phyloP scores from a whole-genome alignment of 2,329 filamentous ascomycete genomes.

The Claviceps pusilla region DNA sequence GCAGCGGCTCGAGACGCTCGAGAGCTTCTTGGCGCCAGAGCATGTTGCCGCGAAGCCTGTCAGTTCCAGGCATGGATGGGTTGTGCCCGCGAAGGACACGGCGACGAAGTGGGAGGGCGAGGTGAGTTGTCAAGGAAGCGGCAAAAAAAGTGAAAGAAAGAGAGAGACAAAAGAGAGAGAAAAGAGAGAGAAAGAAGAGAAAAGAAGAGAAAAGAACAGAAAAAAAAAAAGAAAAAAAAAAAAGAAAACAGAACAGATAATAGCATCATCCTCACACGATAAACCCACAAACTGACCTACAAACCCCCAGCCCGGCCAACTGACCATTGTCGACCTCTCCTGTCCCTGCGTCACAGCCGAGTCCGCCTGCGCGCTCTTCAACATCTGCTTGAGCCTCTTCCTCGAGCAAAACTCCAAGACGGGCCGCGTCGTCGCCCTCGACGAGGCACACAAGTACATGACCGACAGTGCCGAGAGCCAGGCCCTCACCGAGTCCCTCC shows the following conservation, averaged over 20 bases:
- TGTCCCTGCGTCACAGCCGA: constrained; percentile 55
- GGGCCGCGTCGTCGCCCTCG: constrained; percentile 51
- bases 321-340: constrained; percentile 48
- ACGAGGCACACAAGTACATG: constrained; percentile 71
- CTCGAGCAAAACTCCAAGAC: constrained; percentile 31
- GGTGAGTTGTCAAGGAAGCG: too few species aligned
- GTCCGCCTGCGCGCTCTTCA: constrained; percentile 57
- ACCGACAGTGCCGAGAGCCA: constrained; percentile 35
- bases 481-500: constrained; percentile 45
- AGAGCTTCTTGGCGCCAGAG: constrained; percentile 35
- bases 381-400: constrained; percentile 54
- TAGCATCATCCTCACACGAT: not conserved
- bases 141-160: too few species aligned
- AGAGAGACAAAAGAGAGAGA: too few species aligned
- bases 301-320: constrained; percentile 13
- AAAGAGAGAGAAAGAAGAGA: too few species aligned
- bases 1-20: constrained; percentile 28
- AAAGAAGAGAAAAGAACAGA: not conserved
- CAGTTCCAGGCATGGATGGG: not conserved
- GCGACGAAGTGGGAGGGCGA: constrained; percentile 9
- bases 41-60: constrained; percentile 5
- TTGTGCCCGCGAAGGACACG: not conserved
- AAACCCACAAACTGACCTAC: too few species aligned
- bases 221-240: not conserved
- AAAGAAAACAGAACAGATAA: too few species aligned